A percentile compares a stretch with the other conserved stretches of the same genome.
These are phyloP conservation scores for Cucurbitaria berberidis DNA, from an alignment of 2,329 filamentous ascomycete genomes.

Conservation along the genomic window DNA sequence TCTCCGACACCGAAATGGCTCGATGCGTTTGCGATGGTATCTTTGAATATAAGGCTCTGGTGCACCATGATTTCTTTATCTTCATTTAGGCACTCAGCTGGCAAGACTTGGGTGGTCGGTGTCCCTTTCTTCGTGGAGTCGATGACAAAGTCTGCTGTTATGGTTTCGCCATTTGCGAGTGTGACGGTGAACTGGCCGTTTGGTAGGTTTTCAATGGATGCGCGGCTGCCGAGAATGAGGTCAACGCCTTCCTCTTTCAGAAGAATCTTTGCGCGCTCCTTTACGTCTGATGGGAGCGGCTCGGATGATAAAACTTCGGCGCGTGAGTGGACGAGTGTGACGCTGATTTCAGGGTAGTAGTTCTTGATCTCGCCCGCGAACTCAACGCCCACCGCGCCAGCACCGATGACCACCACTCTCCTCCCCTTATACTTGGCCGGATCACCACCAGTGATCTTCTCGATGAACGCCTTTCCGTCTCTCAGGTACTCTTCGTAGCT, in stretches of 20 bases:
- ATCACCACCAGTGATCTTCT: conserved; percentile 46
- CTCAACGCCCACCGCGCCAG: conserved; percentile 80
- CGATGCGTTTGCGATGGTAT: conserved; percentile 61
- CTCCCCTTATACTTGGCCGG: conserved; percentile 32
- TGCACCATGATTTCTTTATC: conserved; percentile 70
- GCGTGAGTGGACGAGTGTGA: conserved; percentile 78
- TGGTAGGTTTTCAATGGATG: conserved; percentile 51
- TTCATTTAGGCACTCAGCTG: conserved; percentile 62
- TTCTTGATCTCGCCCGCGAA: conserved; percentile 80
- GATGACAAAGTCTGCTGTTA: conserved; percentile 70
- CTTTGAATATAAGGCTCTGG: conserved; percentile 61
- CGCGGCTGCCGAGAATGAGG: conserved; percentile 66
- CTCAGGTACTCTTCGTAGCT: conserved; percentile 67
- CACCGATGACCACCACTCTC: conserved; percentile 75
- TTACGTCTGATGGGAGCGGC: conserved; percentile 72
- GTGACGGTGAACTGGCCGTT: conserved; percentile 51
- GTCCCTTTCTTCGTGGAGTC: conserved; percentile 70
- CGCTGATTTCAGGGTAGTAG: conserved; percentile 66
- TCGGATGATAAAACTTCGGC: conserved; percentile 74
- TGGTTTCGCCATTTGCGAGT: conserved; percentile 50
- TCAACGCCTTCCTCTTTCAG: conserved; percentile 69
- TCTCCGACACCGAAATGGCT: conserved; percentile 75
- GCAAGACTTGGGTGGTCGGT: conserved; percentile 69
- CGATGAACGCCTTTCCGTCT: conserved; percentile 67
- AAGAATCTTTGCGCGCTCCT: conserved; percentile 65